Conservation (phyloP, 2,329 filamentous ascomycete genomes). For the Biscogniauxia marginata region DNA sequence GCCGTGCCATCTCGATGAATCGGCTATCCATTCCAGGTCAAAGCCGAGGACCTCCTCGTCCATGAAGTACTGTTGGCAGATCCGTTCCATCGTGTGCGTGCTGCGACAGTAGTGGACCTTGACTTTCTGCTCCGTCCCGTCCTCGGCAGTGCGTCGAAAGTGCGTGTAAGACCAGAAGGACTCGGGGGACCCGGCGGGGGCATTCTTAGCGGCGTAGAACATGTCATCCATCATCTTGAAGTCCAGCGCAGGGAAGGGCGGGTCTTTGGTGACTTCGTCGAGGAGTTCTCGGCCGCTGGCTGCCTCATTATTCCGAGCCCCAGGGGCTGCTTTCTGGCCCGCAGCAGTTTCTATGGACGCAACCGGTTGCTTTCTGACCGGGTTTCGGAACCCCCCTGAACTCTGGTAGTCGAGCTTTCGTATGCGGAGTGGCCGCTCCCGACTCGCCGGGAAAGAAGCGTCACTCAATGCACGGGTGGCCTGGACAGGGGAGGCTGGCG, state of each 20-base stretch:
- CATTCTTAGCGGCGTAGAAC: slow-evolving; percentile 49
- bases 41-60: slow-evolving; percentile 75
- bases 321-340: not conserved
- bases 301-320: not conserved
- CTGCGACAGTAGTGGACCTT: slow-evolving; percentile 77
- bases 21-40: slow-evolving; percentile 79
- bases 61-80: slow-evolving; percentile 64
- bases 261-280: slow-evolving; percentile 20
- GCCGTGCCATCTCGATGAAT: slow-evolving; percentile 44
- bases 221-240: slow-evolving; percentile 47
- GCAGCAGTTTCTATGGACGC: not conserved
- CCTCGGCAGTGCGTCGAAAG: slow-evolving; percentile 56
- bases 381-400: not conserved
- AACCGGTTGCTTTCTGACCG: not conserved
- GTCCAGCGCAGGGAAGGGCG: slow-evolving; percentile 39
- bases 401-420: slow-evolving; percentile 12
- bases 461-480: slow-evolving; percentile 7
- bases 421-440: not conserved
- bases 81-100: slow-evolving; percentile 63
- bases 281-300: not conserved
- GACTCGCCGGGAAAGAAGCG: not conserved
- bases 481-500: slow-evolving; percentile 12
- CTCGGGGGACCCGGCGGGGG: slow-evolving; percentile 40
- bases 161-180: slow-evolving; percentile 69
- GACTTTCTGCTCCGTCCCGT: slow-evolving; percentile 49